phyloP scores from a whole-genome alignment of 1,139 yeast genomes.

The Diutina scorzettiae region DNA sequence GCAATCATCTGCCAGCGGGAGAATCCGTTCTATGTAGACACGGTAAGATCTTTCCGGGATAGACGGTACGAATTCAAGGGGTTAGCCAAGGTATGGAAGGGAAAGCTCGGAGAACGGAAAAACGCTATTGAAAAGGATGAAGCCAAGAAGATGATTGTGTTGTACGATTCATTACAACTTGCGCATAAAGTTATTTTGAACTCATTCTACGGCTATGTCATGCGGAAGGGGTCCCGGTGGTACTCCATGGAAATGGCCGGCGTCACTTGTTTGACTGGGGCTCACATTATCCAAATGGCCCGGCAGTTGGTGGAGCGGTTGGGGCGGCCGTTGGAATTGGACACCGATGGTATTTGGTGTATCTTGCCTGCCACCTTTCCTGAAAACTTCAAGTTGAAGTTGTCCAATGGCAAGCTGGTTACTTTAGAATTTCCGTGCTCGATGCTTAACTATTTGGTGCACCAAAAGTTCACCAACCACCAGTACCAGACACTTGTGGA shows the following conservation, averaged over 20 bases:
- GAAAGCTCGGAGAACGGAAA: constrained; percentile 48
- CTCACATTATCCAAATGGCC: constrained; percentile 96
- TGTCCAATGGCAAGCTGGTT: constrained; percentile 68
- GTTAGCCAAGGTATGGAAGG: constrained; percentile 89
- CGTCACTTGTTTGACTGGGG: constrained; percentile 95
- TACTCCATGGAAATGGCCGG: constrained; percentile 99
- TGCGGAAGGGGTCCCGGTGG: constrained; percentile 99
- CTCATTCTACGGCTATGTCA: constrained; percentile 95
- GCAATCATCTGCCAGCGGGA: constrained; percentile 96
- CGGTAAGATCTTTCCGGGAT: constrained; percentile 91
- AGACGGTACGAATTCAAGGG: constrained; percentile 95
- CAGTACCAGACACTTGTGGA: constrained; percentile 86
- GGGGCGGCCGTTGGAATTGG: constrained; percentile 92
- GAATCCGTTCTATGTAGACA: constrained; percentile 91
- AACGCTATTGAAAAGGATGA: constrained; percentile 63
- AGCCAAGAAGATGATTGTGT: constrained; percentile 85
- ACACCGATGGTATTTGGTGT: constrained; percentile 99
- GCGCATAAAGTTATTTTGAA: constrained; percentile 96
- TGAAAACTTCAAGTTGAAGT: constrained; percentile 62
- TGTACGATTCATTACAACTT: constrained; percentile 88
- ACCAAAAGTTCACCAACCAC: constrained; percentile 80
- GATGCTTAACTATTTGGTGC: constrained; percentile 90
- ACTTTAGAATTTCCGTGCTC: constrained; percentile 89
- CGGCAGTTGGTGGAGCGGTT: constrained; percentile 83
- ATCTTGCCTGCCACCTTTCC: constrained; percentile 89